Percentiles rank a stretch among this genome's conserved stretches.
Conservation (phyloP, 495 filamentous ascomycete genomes). For the Neurospora cerealis region DNA sequence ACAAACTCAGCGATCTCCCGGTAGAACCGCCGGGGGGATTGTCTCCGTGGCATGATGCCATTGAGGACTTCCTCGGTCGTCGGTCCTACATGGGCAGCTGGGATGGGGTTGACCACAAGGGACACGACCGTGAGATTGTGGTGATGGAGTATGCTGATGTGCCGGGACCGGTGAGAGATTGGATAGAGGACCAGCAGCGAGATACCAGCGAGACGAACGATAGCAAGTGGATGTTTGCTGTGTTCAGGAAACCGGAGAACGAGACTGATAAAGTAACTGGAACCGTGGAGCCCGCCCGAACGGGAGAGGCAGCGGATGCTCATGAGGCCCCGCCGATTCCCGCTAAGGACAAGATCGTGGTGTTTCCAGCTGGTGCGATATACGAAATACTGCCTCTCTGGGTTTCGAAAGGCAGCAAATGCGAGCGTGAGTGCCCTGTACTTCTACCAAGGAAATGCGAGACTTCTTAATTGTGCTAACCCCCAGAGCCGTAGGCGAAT, state of each 20-base stretch:
- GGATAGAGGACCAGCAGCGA: constrained; percentile 25
- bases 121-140: constrained; percentile 19
- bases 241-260: constrained; percentile 21
- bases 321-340: background rate
- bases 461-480: background rate
- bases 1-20: constrained; percentile 19
- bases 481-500: constrained; percentile 7
- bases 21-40: constrained; percentile 13
- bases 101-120: constrained; percentile 28
- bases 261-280: constrained; percentile 8
- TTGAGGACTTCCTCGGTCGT: constrained; percentile 14
- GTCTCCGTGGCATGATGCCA: constrained; percentile 15
- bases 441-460: background rate
- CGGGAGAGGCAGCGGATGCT: background rate
- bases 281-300: constrained; percentile 7
- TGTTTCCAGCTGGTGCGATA: constrained; percentile 21
- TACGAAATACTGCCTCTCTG: constrained; percentile 27
- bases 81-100: constrained; percentile 19
- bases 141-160: constrained; percentile 27
- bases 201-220: constrained; percentile 5
- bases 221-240: constrained; percentile 17
- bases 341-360: constrained; percentile 25
- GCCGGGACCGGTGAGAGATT: constrained; percentile 13
- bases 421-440: constrained; percentile 20
- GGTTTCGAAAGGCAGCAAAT: constrained; percentile 21